Base-by-base conservation (phyloP, 2,329 filamentous ascomycete species). In the Elsinoe perseae region DNA sequence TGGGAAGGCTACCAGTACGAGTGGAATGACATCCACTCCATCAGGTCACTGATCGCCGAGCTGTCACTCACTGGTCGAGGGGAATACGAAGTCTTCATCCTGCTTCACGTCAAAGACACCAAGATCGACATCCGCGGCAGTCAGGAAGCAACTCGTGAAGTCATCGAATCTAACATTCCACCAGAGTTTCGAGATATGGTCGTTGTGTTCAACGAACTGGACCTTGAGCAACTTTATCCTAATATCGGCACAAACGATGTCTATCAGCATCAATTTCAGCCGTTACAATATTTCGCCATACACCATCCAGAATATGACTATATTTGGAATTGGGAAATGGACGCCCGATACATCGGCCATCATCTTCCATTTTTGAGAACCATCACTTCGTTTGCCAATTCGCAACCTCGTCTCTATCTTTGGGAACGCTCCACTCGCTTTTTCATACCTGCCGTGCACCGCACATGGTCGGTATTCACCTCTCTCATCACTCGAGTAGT, bases 251-350 rank as follows among this genome's bases (percentile, higher is more conserved):
- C 72, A 1, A 52, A 52, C 48, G 48, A 52, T 9, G 48, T 52
- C 48, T 52, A 52, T 20, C 48, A 52, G 30, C 48, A 52, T 52
- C 48, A 52, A 16, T 52, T 52, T n/a, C 48, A 52, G 30, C 48
- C 48, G 14, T 18, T 52, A 4, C 48, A 52, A 27, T 52, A 52
- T n/a, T 52, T 52, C 21, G 28, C 48, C 3, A 52, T 52, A n/a
- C 48, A 52, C 27, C 83, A 88, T 63, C 86, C 85, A 0, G 82
- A 90, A 64, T 91, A 86, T 61, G 85, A 89, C 61, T 88, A 80
- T 64, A 77, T 88, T 62, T 74, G 87, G 86, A 89, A 90, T 68
- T 89, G 86, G 86, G 87, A 91, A 66, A 86, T 89, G 73, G 87
- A 92, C 65, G 82, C 84, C 36, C 80, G 87, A 42, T 84, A 86